A percentile compares a stretch with the other conserved stretches of the same genome.
Evolutionary conservation across 169 alveolate genomes (phyloP).

Genomic region (Plasmodium malariae): DNA sequence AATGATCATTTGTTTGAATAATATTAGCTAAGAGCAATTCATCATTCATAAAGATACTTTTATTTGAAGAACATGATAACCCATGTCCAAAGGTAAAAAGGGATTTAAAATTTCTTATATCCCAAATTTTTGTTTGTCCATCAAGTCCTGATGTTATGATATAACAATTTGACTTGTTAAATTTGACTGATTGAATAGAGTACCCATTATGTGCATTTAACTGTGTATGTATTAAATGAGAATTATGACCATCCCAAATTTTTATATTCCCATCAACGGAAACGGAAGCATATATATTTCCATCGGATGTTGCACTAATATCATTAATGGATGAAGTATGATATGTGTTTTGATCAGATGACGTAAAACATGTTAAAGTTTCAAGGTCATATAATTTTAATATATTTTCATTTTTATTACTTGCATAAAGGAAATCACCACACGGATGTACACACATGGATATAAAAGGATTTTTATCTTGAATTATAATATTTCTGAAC

Average conservation of each 20-base stretch:
- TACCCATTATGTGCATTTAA: conserved; percentile 77
- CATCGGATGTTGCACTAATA: conserved; percentile 69
- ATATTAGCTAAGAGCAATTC: conserved; percentile 59
- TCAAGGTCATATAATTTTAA: conserved; percentile 81
- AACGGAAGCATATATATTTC: conserved; percentile 29
- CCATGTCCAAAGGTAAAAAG: conserved; percentile 67
- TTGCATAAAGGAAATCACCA: conserved; percentile 85
- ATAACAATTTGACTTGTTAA: conserved; percentile 77
- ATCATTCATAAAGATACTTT: conserved; percentile 63
- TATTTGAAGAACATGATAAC: conserved; percentile 49
- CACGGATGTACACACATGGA: conserved; percentile 85
- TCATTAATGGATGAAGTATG: conserved; percentile 40
- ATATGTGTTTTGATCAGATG: conserved; percentile 8
- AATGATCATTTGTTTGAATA: conserved; percentile 43
- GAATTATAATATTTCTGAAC: conserved; percentile 16
- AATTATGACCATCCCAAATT: conserved; percentile 84
- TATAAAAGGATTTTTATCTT: conserved; percentile 55
- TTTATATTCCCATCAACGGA: conserved; percentile 47
- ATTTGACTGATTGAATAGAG: conserved; percentile 79
- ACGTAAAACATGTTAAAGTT: conserved; percentile 78
- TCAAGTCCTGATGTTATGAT: conserved; percentile 82
- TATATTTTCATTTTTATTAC: conserved; percentile 81
- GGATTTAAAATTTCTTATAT: conserved; percentile 77
- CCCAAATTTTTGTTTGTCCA: conserved; percentile 83
- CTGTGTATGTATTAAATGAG: conserved; percentile 77